Evolutionary conservation across 371 early-diverging fungal genomes (phyloP), one percentile per base, ranked within the genome.

Genomic region (Nematocida displodere): DNA sequence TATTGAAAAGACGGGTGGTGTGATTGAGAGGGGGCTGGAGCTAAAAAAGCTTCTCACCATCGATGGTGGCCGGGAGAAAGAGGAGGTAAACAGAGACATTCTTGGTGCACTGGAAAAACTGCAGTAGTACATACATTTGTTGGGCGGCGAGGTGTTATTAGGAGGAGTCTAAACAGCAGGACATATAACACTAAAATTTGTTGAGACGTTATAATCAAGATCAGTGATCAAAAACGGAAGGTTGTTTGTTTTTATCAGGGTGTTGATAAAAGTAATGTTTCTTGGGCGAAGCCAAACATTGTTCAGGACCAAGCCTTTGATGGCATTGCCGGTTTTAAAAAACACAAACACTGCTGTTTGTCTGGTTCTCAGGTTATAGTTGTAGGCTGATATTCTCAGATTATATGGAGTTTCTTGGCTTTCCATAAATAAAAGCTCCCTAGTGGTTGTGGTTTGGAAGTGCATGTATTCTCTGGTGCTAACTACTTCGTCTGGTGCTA

Each of bases 1-100:
- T 34, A 28, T 67, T 22, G 68, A 67, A 31, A 67, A 67, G 26
- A 67, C 68, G 20, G 58, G 68, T 15, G 37, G 42, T 1, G 68
- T 67, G 13, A 56, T 67, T n/a, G 48, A 67, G 44, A 46, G 22
- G 1, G 68, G 1, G 5, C 54, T 67, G 15, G 29, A 67, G 22
- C 34, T 37, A 29, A 54, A 54, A 26, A 54, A 55, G n/a, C 33
- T 67, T 11, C 13, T 44, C 4, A 13, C 33, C 13, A 67, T 67
- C 31, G 59, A 67, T 67, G 68, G 68, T 5, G 15, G 31, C 20
- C 29, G 33, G 58, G 33, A 54, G 7, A 54, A 37, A 29, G 68
- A 67, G 0, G 29, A 22, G 15, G 56, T 67, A 11, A 36, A 67
- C 26, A 1, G 56, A 40, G n/a, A 17, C 0, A 67, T 67, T 1